These are phyloP conservation scores for Candida dajiaensis DNA, from an alignment of 805 yeast genomes.

Conservation along the genomic window DNA sequence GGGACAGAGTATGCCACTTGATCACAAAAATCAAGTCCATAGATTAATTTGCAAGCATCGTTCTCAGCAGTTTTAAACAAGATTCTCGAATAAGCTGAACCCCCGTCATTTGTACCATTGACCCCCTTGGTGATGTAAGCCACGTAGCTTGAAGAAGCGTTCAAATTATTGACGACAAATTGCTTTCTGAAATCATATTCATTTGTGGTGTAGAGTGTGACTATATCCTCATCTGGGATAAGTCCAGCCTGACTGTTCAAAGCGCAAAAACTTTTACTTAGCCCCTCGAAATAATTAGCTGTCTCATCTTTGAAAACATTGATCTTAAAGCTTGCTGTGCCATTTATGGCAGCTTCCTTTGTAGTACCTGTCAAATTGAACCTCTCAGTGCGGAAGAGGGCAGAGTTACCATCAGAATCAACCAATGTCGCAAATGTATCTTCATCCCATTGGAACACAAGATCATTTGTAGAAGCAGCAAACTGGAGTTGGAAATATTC, in stretches of 20 bases:
- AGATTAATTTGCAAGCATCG: constrained; percentile 66
- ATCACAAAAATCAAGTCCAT: constrained; percentile 68
- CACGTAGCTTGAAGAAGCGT: constrained; percentile 52
- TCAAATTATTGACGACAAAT: constrained; percentile 56
- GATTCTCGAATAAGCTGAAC: constrained; percentile 53
- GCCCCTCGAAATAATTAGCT: constrained; percentile 28
- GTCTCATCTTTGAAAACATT: constrained; percentile 42
- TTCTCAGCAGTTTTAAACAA: constrained; percentile 49
- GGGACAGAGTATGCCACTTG: constrained; percentile 90
- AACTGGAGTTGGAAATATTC: constrained; percentile 32
- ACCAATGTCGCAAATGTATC: constrained; percentile 48
- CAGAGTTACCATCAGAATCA: constrained; percentile 67
- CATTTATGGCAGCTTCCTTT: constrained; percentile 1
- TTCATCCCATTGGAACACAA: constrained; percentile 66
- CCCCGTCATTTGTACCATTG: constrained; percentile 42
- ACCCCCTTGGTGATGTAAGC: constrained; percentile 58
- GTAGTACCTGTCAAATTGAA: constrained; percentile 25
- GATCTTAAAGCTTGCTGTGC: constrained; percentile 24
- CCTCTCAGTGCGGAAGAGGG: constrained; percentile 57
- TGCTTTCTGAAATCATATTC: constrained; percentile 51
- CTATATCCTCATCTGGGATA: constrained; percentile 26
- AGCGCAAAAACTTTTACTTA: constrained; percentile 69
- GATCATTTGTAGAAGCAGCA: constrained; percentile 57
- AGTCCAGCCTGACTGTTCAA: constrained; percentile 27
- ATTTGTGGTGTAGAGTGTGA: constrained; percentile 27